Evolutionary conservation across 768 basidiomycete genomes (phyloP).

Genomic region (Xerocomus spinulosus): DNA sequence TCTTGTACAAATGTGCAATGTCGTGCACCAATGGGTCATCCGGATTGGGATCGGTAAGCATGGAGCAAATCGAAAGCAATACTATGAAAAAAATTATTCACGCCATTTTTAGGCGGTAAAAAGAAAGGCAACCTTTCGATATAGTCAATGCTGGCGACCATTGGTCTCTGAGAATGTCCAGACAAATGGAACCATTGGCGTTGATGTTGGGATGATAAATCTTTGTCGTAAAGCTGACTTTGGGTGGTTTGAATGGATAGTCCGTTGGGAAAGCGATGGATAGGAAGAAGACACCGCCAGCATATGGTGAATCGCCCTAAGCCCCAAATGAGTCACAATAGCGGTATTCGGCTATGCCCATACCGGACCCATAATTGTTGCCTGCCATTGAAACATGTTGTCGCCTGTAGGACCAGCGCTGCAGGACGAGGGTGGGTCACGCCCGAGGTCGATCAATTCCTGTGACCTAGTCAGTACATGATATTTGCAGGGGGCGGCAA

Average conservation of each 20-base stretch:
- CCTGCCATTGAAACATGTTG: constrained; percentile 99
- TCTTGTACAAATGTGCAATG: constrained; percentile 99
- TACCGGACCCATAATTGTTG: constrained; percentile 99
- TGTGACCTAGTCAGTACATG: constrained; percentile 29
- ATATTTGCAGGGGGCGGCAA: constrained; percentile 11
- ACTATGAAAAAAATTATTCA: constrained; percentile 44
- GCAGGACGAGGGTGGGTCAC: constrained; percentile 99
- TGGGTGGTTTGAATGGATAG: constrained; percentile 99
- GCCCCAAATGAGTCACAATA: constrained; percentile 24
- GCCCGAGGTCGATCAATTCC: constrained; percentile 99
- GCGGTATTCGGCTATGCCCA: constrained; percentile 32
- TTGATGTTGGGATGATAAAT: constrained; percentile 99
- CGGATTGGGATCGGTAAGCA: constrained; percentile 99
- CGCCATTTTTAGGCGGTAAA: neutral
- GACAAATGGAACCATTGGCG: constrained; percentile 97
- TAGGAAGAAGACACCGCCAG: constrained; percentile 99
- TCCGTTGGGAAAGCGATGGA: constrained; percentile 92
- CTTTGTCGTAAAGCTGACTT: constrained; percentile 99
- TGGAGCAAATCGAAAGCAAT: constrained; percentile 95
- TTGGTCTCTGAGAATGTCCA: constrained; percentile 97
- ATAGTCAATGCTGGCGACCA: constrained; percentile 99
- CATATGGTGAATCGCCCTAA: constrained; percentile 95
- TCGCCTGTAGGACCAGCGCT: constrained; percentile 97
- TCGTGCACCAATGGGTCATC: constrained; percentile 99
- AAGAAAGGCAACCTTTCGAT: constrained; percentile 82